Percentiles rank a stretch among this genome's conserved stretches.
Conservation (phyloP, 768 basidiomycete species). For the Phanerochaete carnosa region DNA sequence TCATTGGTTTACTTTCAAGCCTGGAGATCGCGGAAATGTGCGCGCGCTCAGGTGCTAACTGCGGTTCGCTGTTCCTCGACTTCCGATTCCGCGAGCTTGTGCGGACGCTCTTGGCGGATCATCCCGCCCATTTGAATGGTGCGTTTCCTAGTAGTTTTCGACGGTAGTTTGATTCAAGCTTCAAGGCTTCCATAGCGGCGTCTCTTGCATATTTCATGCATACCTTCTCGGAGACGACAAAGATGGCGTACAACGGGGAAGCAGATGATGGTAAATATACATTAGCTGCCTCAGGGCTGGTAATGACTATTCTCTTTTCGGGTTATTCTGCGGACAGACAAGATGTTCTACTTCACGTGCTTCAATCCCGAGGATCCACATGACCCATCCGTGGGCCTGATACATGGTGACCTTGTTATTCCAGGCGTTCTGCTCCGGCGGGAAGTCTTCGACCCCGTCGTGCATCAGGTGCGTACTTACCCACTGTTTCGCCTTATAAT, state of each 20-base stretch:
- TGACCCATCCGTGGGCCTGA: conserved; percentile 73
- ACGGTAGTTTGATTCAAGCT: neutral
- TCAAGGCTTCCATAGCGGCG: conserved; percentile 1
- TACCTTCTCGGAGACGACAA: conserved; percentile 86
- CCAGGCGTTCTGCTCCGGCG: conserved; percentile 75
- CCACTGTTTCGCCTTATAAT: neutral
- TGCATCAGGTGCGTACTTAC: conserved; percentile 56
- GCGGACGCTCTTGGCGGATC: conserved; percentile 71
- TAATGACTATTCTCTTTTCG: neutral
- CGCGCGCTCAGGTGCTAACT: conserved; percentile 83
- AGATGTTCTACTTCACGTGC: conserved; percentile 85
- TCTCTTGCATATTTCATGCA: conserved; percentile 82
- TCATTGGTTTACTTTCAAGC: conserved; percentile 74
- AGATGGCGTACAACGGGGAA: conserved; percentile 70
- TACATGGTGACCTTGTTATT: conserved; percentile 82
- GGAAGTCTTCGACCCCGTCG: conserved; percentile 87
- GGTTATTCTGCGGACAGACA: conserved; percentile 43
- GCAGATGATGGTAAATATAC: conserved; percentile 63
- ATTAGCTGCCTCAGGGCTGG: neutral
- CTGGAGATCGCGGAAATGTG: conserved; percentile 93
- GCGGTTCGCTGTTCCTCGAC: conserved; percentile 86
- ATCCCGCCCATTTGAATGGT: conserved; percentile 84
- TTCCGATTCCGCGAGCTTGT: conserved; percentile 82
- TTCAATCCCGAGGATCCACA: conserved; percentile 85
- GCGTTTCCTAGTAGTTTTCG: conserved; percentile 30